Conservation (phyloP, 208 protist species). For the Leishmania tarentolae region DNA sequence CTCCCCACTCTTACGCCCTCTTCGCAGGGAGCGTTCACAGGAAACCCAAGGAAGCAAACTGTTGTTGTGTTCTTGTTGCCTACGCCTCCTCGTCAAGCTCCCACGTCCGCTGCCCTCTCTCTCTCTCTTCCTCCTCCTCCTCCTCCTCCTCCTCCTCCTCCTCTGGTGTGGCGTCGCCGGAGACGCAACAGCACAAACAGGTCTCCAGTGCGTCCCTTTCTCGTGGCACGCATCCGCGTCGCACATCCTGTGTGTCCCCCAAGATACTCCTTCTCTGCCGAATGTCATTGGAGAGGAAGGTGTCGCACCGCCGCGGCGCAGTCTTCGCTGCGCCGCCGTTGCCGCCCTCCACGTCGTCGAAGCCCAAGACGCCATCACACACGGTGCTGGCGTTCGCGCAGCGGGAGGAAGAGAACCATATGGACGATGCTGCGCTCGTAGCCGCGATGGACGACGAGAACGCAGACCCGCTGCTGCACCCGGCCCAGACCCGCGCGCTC, state of each 20-base stretch:
- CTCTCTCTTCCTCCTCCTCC: neutral
- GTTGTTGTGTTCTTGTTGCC: too few species aligned
- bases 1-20: neutral
- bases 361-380: slow-evolving; percentile 8
- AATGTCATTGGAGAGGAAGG: neutral
- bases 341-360: neutral
- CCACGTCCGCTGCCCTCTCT: neutral
- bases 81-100: neutral
- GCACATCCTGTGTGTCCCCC: too few species aligned
- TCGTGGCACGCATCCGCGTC: too few species aligned
- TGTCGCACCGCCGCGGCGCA: neutral
- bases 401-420: slow-evolving; percentile 17
- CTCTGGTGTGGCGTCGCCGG: too few species aligned
- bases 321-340: neutral
- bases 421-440: slow-evolving; percentile 25
- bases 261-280: neutral
- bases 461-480: slow-evolving; percentile 29
- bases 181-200: too few species aligned
- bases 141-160: too few species aligned
- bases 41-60: too few species aligned
- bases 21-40: too few species aligned
- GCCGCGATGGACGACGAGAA: slow-evolving; percentile 27
- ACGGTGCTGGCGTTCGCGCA: slow-evolving; percentile 26
- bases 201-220: too few species aligned
- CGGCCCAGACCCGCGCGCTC: slow-evolving; percentile 18